Evolutionary conservation across 2,329 filamentous ascomycete genomes (phyloP).

Genomic region (Rugonectria rugulosa): DNA sequence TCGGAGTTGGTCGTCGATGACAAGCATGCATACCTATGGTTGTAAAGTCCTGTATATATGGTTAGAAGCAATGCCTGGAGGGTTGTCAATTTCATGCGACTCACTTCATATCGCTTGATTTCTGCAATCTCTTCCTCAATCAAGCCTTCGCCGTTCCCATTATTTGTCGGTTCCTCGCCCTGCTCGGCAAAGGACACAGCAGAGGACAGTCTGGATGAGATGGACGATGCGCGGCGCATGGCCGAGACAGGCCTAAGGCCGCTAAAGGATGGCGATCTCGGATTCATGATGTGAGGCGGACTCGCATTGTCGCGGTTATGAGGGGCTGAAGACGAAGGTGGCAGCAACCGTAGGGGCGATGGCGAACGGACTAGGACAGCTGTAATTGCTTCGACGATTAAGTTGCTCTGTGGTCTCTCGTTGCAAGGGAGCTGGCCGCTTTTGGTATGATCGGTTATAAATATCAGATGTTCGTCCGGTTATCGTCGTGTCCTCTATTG

Average conservation of each 20-base stretch:
- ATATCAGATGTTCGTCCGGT: not conserved
- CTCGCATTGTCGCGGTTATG: conserved; percentile 48
- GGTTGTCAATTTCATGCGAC: conserved; percentile 40
- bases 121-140: conserved; percentile 96
- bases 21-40: conserved; percentile 72
- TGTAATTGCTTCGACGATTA: no score
- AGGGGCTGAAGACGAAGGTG: conserved; percentile 5
- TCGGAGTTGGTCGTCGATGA: conserved; percentile 19
- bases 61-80: conserved; percentile 30
- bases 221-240: conserved; percentile 63
- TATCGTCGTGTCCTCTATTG: not conserved
- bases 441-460: no score
- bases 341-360: not conserved
- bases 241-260: conserved; percentile 44
- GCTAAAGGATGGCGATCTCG: conserved; percentile 61
- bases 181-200: conserved; percentile 71
- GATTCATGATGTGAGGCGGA: conserved; percentile 54
- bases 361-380: not conserved
- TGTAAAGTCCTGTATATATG: conserved; percentile 75
- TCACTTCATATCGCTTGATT: conserved; percentile 93
- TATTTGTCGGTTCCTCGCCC: conserved; percentile 61
- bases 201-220: conserved; percentile 72
- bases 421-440: no score
- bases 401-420: no score
- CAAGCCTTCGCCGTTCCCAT: conserved; percentile 67